These are phyloP conservation scores for Ramularia endophylla DNA, from an alignment of 2,329 filamentous ascomycete genomes.

Conservation along the genomic window DNA sequence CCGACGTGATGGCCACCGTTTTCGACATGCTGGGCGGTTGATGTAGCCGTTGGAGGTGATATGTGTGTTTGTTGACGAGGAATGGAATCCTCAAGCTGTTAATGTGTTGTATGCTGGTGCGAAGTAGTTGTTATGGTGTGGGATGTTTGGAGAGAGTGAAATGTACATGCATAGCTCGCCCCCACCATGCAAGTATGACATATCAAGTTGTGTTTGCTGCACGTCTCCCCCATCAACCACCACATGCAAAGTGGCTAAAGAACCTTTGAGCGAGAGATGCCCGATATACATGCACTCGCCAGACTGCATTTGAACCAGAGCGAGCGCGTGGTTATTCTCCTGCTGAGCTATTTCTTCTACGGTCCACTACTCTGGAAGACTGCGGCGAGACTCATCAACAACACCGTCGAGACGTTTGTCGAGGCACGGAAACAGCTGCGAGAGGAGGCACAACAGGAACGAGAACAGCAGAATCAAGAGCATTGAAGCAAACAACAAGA, in stretches of 20 bases:
- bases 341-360: slow-evolving; percentile 29
- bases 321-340: slow-evolving; percentile 31
- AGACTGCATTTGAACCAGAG: slow-evolving; percentile 29
- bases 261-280: slow-evolving; percentile 6
- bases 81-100: background rate
- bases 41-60: slow-evolving; percentile 1
- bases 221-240: background rate
- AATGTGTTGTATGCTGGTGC: background rate
- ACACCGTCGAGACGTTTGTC: slow-evolving; percentile 12
- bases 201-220: slow-evolving; percentile 1
- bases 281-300: slow-evolving; percentile 18
- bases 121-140: background rate
- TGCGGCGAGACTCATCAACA: slow-evolving; percentile 20
- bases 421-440: slow-evolving; percentile 17
- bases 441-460: slow-evolving; percentile 14
- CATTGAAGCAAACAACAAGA: background rate
- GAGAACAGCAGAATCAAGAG: slow-evolving; percentile 2
- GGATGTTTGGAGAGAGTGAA: slow-evolving; percentile 4
- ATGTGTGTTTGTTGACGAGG: background rate
- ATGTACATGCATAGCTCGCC: too few species aligned
- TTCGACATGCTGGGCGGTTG: slow-evolving; percentile 35
- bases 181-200: too few species aligned
- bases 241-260: background rate
- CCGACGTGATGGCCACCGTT: slow-evolving; percentile 39
- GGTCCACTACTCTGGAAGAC: slow-evolving; percentile 25